Base-by-base conservation (phyloP, 2,329 filamentous ascomycete species). In the Fusarium hostae region DNA sequence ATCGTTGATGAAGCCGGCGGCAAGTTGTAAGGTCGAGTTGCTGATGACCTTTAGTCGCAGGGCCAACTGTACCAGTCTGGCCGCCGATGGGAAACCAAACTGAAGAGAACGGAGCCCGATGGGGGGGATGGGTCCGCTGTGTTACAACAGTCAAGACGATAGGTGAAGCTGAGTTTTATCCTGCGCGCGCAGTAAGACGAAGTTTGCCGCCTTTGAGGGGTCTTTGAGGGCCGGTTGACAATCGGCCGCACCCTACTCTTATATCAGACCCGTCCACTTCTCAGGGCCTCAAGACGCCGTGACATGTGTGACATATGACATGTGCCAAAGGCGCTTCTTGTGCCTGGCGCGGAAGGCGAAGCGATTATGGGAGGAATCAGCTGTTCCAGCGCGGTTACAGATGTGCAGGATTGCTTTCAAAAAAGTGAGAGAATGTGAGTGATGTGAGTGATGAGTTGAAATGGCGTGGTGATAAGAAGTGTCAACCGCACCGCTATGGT, bases 391-490 rank as follows among this genome's bases (percentile, higher is more conserved):
- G 68, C 65, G 65, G 67, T 44, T 69, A 66, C 47, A 55, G 37
- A 51, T 59, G 26, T 20, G 13, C 26, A 26, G 35, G 26, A 58
- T 48, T 32, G 15, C 20, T 48, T 11, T 52, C 35, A 40, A 41
- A 20, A 32, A 16, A 13, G 20, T 12, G n/a, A 28, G 18, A n/a
- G 26, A 47, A 52, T 22, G 32, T 40, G 56, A 50, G 52, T 62
- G 68, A 71, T 71, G 69, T 24, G 57, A 68, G 68, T 72, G 57
- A 71, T 63, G 41, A 71, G 68, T 51, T 67, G 62, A 9, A 65
- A 71, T 71, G 67, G 67, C 58, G 67, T 34, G 63, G 68, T 64
- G 66, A 71, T 34, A 34, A 51, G 28, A 45, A 37, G 37, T n/a
- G 35, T 35, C 59, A 58, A 34, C 35, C 35, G 63, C 51, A 52